These are phyloP conservation scores for Cutaneotrichosporon mucoides DNA, from an alignment of 1,284 basidiomycete genomes.

Conservation along the genomic window DNA sequence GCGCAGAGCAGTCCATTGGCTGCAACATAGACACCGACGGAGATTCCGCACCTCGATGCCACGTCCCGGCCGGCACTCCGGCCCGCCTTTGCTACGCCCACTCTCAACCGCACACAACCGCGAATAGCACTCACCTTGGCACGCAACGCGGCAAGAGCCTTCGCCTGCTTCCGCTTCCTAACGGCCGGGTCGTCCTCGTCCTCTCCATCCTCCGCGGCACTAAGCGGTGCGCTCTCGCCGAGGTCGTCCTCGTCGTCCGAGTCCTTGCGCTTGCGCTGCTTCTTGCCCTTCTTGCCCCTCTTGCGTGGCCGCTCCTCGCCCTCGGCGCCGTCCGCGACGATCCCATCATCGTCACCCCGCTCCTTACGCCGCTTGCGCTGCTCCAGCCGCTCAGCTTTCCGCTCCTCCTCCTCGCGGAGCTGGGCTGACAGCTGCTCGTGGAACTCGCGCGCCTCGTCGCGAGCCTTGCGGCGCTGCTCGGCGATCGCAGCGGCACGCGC, in stretches of 20 bases:
- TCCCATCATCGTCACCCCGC: constrained; percentile 30
- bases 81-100: too few species aligned
- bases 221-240: constrained; percentile 8
- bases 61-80: too few species aligned
- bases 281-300: constrained; percentile 25
- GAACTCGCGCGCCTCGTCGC: constrained; percentile 67
- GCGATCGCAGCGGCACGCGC: constrained; percentile 66
- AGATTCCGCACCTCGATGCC: too few species aligned
- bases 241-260: constrained; percentile 27
- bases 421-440: constrained; percentile 47
- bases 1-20: too few species aligned
- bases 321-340: constrained; percentile 26
- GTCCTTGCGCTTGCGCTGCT: constrained; percentile 30
- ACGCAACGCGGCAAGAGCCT: constrained; percentile 29
- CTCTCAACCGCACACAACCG: too few species aligned
- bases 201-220: constrained; percentile 20
- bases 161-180: constrained; percentile 10
- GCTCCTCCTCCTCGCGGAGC: constrained; percentile 48
- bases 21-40: too few species aligned
- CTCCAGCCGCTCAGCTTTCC: constrained; percentile 36
- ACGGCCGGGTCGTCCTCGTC: constrained; percentile 5
- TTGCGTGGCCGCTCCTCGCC: constrained; percentile 14
- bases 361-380: constrained; percentile 43
- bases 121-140: constrained; percentile 14
- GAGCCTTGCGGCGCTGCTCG: constrained; percentile 65